phyloP scores from a whole-genome alignment of 805 yeast species.

The Kodamaea restingae region DNA sequence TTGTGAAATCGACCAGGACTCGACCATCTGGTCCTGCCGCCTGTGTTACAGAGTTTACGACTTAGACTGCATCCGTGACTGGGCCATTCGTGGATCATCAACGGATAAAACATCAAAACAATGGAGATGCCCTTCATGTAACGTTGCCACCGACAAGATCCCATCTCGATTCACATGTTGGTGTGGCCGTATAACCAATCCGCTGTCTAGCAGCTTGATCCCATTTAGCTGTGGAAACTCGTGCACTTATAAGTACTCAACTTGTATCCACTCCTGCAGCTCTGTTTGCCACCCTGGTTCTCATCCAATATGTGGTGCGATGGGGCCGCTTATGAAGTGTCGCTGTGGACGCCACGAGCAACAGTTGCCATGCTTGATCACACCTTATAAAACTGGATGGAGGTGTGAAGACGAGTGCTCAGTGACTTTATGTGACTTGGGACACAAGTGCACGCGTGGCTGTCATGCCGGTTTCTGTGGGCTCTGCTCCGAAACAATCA shows the following conservation, averaged over 20 bases:
- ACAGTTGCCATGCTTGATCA: conserved; percentile 70
- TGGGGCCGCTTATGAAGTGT: conserved; percentile 69
- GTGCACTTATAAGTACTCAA: conserved; percentile 53
- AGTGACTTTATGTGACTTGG: conserved; percentile 57
- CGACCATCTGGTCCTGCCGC: conserved; percentile 75
- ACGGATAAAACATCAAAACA: conserved; percentile 49
- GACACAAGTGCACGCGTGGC: conserved; percentile 55
- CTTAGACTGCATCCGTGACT: conserved; percentile 74
- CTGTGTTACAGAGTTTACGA: conserved; percentile 83
- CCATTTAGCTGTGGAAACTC: conserved; percentile 92
- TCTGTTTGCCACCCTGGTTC: conserved; percentile 86
- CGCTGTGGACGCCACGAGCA: conserved; percentile 65
- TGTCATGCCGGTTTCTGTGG: conserved; percentile 90
- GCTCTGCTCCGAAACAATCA: conserved; percentile 49
- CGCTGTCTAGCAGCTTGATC: conserved; percentile 49
- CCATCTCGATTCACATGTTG: conserved; percentile 71
- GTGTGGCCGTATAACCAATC: conserved; percentile 80
- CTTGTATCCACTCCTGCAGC: conserved; percentile 73
- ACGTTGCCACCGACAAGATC: conserved; percentile 42
- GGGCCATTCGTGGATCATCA: conserved; percentile 78
- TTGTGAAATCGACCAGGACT: conserved; percentile 63
- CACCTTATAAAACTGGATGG: conserved; percentile 68
- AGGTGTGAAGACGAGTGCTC: conserved; percentile 59
- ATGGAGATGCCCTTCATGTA: conserved; percentile 90
- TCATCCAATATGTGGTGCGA: conserved; percentile 75